Base-by-base conservation (phyloP, 257 asterid species). In the Scutellaria barbata region DNA sequence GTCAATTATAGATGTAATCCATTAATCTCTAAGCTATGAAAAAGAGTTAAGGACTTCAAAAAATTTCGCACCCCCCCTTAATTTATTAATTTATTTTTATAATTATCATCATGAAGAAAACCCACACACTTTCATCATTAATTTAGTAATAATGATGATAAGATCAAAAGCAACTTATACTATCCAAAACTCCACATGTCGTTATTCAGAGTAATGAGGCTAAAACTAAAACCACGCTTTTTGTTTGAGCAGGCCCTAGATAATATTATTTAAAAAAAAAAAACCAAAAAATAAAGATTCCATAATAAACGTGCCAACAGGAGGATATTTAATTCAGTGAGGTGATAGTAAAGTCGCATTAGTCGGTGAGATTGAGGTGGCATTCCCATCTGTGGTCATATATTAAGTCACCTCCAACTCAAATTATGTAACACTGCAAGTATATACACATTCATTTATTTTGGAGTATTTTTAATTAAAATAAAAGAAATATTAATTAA, bases 321-420 rank as follows among this genome's bases (percentile, higher is more conserved):
- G 7, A 6, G 5, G 35, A 39, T 73, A 47, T 76, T 75, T 64
- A 62, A 76, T 70, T 16, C n/a, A 70, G 50, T 40, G 68, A 20
- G 18, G 75, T 52, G 58, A 71, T 13, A 12, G 41, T 55, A 80
- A 80, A 75, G 78, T 79, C 81, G 77, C 74, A 39, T 68, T 73
- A 63, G 80, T 80, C 81, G 85, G 83, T 73, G 75, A 74, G 80
- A 42, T 22, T 61, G 67, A 69, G 55, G 58, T 63, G 73, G 80
- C 79, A 74, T 76, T 74, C 80, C 71, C 73, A 80, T 81, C 68
- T 75, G 39, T 10, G 57, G 60, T 73, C 76, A 69, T 55, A 69
- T 60, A 78, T 41, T 72, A 72, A 74, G 76, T 72, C 77, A 74
- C 80, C 81, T 64, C 71, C 76, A 72, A 45, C 73, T 78, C 37